phyloP scores from a whole-genome alignment of 306 rosid genomes.

The Comarum palustre region DNA sequence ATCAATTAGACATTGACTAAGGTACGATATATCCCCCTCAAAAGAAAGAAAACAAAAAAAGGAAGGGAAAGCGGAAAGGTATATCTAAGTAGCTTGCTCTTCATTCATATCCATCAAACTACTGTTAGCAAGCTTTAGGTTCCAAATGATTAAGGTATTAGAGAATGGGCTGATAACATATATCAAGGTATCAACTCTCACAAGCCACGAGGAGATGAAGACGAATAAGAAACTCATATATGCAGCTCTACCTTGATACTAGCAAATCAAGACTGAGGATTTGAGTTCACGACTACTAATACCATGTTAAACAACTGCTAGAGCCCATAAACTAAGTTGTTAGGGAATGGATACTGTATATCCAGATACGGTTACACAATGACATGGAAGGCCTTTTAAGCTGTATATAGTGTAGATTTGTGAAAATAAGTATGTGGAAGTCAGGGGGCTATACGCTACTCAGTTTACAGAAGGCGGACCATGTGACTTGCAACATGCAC shows the following conservation, averaged over 20 bases:
- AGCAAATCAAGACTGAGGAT: conserved; percentile 1
- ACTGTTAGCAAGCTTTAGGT: background rate
- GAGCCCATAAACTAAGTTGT: background rate
- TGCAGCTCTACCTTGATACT: conserved; percentile 1
- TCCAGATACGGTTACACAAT: background rate
- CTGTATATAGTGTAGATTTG: background rate
- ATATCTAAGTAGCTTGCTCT: background rate
- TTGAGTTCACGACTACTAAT: background rate
- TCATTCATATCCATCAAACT: background rate
- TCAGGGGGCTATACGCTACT: background rate
- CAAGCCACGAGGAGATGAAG: background rate
- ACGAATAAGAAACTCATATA: background rate
- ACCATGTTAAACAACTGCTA: background rate
- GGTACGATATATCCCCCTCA: background rate
- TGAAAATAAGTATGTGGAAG: background rate
- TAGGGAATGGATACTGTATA: background rate
- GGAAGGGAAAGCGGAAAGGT: too few relatives aligned
- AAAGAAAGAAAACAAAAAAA: background rate
- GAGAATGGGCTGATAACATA: background rate
- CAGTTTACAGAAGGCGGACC: background rate
- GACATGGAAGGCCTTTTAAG: background rate
- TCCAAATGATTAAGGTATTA: background rate
- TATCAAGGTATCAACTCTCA: conserved; percentile 3
- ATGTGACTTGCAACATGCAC: conserved; percentile 1
- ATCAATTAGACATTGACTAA: background rate